Base-by-base conservation (phyloP, 768 basidiomycete genomes). In the Mycena albidolilacea region DNA sequence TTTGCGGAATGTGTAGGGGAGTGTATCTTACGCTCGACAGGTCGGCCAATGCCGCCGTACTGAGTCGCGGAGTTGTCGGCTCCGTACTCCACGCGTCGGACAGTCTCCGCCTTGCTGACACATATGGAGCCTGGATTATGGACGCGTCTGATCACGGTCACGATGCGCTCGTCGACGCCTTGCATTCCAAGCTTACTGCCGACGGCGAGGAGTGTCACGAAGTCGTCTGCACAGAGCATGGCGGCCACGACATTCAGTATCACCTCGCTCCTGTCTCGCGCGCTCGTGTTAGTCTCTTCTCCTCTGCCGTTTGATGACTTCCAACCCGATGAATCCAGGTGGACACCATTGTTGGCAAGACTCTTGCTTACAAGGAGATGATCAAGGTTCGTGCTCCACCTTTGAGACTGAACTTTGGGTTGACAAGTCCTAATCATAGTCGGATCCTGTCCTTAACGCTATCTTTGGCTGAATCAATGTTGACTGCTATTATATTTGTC, bases 191-290 rank as follows among this genome's bases (percentile, higher is more conserved):
- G 64, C 70, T 72, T 60, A 43, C 64, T 72, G 52, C 70, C 39
- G 64, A 67, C 58, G 70, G 70, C 48, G 70, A 67, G 64, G 37
- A 59, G 44, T 72, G 70, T 54, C 70, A 72, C 43, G 70, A 72
- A 9, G 64, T 72, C 64, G 15, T 23, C 57, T 72, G 70, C 64
- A 65, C 70, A 43, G 62, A 70, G 39, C 61, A 63, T 54, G 62
- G 64, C 65, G 64, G 58, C 70, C 64, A 66, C 48, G 63, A 71
- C 23, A 54, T 71, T 43, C 21, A 39, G 57, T 72, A 67, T 61
- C 11, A 41, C 2, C 37, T 30, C 44, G 70, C 39, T 41, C 70
- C 70, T 19, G 54, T 72, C n/a, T 57, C 70, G 64, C 64, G 70
- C 59, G 70, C 54, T 59, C 57, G 70, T 37, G 70, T 72, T 39